Conservation (phyloP, 2,329 filamentous ascomycete species). For the Grosmannia clavigera region DNA sequence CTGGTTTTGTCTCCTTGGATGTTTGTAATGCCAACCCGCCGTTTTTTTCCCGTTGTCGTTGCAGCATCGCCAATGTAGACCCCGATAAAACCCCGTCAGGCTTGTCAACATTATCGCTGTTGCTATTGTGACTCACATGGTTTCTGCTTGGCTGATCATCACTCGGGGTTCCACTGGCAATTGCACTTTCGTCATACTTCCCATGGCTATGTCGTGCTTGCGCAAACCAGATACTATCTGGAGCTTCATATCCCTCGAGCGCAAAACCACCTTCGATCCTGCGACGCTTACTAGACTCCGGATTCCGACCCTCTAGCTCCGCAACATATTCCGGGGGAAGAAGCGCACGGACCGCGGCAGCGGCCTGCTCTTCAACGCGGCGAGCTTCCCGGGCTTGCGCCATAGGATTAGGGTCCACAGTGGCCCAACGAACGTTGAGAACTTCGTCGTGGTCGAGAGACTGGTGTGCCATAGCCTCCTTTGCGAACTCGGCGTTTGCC, state of each 20-base stretch:
- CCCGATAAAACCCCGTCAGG: conserved; percentile 58
- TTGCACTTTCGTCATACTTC: conserved; percentile 36
- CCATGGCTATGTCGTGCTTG: conserved; percentile 46
- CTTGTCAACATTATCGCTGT: conserved; percentile 34
- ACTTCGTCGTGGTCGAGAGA: conserved; percentile 83
- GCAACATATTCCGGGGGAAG: conserved; percentile 83
- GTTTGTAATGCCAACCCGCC: conserved; percentile 42
- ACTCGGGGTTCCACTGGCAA: neutral
- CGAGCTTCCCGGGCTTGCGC: conserved; percentile 84
- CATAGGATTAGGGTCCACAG: conserved; percentile 88
- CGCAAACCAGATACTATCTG: conserved; percentile 87
- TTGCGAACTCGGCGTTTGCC: conserved; percentile 79
- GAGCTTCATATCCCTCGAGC: conserved; percentile 81
- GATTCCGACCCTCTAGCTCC: conserved; percentile 84
- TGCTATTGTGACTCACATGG: conserved; percentile 19
- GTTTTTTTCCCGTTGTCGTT: conserved; percentile 26
- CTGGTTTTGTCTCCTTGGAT: conserved; percentile 35
- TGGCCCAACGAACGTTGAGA: conserved; percentile 94
- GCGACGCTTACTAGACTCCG: conserved; percentile 74
- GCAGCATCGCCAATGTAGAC: conserved; percentile 69
- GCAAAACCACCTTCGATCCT: conserved; percentile 86
- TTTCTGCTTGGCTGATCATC: conserved; percentile 35
- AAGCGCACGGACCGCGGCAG: conserved; percentile 79
- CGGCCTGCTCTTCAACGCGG: conserved; percentile 87
- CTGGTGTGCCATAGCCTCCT: conserved; percentile 94